These are phyloP conservation scores for Davidsoniella australis DNA, from an alignment of 2,329 filamentous ascomycete genomes.

Conservation along the genomic window DNA sequence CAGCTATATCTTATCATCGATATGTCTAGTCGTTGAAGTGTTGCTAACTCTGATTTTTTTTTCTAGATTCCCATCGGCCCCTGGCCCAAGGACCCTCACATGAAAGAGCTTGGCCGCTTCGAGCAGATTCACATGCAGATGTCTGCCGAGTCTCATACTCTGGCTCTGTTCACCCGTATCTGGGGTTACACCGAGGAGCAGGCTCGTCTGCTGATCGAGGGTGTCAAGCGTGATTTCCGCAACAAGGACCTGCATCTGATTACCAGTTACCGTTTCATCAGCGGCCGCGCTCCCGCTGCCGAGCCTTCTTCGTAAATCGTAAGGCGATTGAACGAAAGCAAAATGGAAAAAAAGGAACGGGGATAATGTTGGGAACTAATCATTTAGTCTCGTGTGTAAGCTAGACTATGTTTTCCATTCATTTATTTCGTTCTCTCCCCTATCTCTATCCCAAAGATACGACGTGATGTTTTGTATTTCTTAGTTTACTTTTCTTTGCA, in stretches of 20 bases:
- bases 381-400: no score
- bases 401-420: no score
- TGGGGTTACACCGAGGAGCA: slow-evolving; percentile 24
- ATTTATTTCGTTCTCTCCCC: no score
- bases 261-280: slow-evolving; percentile 21
- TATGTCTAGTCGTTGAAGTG: not conserved
- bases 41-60: not conserved
- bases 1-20: not conserved
- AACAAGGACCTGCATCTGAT: slow-evolving; percentile 20
- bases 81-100: slow-evolving; percentile 21
- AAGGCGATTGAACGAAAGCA: no score
- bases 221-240: slow-evolving; percentile 23
- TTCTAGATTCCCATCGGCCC: slow-evolving; percentile 23
- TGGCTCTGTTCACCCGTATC: slow-evolving; percentile 24
- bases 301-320: no score
- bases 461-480: no score
- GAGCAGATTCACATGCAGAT: slow-evolving; percentile 26
- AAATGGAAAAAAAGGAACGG: no score
- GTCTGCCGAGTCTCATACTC: slow-evolving; percentile 26
- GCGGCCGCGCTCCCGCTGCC: slow-evolving; percentile 15
- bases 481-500: no score
- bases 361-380: no score
- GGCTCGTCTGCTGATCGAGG: slow-evolving; percentile 25
- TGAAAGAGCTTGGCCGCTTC: slow-evolving; percentile 23
- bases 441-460: no score